These are phyloP conservation scores for Chlorella sp. DNA, from an alignment of 139 green algal species.

Conservation along the genomic window DNA sequence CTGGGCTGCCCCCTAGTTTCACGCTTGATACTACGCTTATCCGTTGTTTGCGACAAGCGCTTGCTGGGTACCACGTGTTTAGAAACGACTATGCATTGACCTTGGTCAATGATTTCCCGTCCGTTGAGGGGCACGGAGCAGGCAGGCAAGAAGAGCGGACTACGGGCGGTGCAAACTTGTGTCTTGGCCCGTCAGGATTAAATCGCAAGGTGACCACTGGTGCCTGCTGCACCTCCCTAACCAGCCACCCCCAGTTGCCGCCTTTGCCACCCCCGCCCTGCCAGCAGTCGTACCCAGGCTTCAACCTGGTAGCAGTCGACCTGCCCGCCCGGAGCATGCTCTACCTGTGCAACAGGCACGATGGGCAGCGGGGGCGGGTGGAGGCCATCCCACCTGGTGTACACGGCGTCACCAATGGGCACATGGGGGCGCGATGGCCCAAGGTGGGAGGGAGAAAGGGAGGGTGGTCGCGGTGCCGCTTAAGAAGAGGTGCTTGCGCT, in stretches of 20 bases:
- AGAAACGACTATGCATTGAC: no score
- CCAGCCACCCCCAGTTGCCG: not conserved
- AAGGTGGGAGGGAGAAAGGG: constrained; percentile 19
- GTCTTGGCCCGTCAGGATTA: no score
- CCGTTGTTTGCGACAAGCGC: no score
- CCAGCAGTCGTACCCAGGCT: constrained; percentile 22
- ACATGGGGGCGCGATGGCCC: constrained; percentile 33
- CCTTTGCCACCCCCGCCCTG: no score
- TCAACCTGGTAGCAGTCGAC: constrained; percentile 38
- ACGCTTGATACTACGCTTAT: no score
- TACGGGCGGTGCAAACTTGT: no score
- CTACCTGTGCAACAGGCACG: constrained; percentile 32
- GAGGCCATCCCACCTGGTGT: not conserved
- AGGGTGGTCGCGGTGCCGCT: not conserved
- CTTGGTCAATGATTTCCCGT: no score
- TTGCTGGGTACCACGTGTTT: no score
- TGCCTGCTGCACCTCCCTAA: not conserved
- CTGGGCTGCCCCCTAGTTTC: no score
- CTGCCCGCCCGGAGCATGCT: not conserved
- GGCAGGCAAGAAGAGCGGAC: no score
- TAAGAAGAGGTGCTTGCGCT: not conserved
- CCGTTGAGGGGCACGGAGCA: no score
- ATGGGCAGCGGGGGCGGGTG: not conserved
- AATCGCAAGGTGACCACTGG: no score
- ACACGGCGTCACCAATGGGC: constrained; percentile 38